phyloP scores from a whole-genome alignment of 2,329 filamentous ascomycete genomes.

The Cytospora piceae region DNA sequence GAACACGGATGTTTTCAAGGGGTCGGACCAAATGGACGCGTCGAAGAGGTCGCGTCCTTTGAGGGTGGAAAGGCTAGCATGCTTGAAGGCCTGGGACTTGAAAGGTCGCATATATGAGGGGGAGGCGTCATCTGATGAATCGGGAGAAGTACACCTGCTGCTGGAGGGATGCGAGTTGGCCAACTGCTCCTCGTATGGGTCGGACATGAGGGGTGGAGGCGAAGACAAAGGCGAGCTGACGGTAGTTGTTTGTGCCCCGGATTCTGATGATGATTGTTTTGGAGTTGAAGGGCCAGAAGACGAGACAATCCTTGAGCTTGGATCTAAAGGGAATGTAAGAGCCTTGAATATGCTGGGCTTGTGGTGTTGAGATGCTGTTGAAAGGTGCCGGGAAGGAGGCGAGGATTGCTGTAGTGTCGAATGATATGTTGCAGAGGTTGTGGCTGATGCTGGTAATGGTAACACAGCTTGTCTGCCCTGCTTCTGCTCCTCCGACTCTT shows the following conservation, averaged over 20 bases:
- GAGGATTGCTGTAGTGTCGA: conserved; percentile 1
- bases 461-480: neutral
- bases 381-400: neutral
- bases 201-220: conserved; percentile 56
- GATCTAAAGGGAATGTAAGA: conserved; percentile 3
- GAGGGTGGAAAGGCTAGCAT: conserved; percentile 58
- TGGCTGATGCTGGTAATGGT: neutral
- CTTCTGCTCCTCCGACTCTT: neutral
- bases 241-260: conserved; percentile 29
- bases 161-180: conserved; percentile 41
- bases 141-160: conserved; percentile 48
- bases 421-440: neutral
- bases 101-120: conserved; percentile 41
- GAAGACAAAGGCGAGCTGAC: conserved; percentile 60
- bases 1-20: conserved; percentile 69
- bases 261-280: conserved; percentile 31
- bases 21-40: conserved; percentile 70
- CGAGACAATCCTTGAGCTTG: conserved; percentile 19
- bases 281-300: conserved; percentile 36
- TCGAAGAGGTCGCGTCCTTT: conserved; percentile 75
- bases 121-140: conserved; percentile 47
- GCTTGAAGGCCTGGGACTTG: conserved; percentile 37
- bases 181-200: conserved; percentile 48
- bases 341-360: neutral
- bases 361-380: neutral